Evolutionary conservation across 495 filamentous ascomycete genomes (phyloP), one percentile per base, ranked within the genome.

Genomic region (Penicillium samsonianum): DNA sequence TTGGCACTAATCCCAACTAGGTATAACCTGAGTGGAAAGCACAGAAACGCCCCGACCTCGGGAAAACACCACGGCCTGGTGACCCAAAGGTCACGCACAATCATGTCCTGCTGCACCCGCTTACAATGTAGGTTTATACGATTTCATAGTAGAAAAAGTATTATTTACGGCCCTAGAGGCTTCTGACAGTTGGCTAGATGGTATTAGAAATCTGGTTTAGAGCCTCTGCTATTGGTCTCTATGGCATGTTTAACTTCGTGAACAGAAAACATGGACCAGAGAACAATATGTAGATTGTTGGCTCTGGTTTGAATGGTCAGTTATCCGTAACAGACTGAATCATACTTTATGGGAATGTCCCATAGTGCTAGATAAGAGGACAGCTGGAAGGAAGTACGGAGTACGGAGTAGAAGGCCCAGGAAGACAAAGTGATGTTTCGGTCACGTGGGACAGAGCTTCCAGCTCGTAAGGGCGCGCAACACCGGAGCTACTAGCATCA

Each of bases 401-500:
- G 4, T n/a, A 38, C 17, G 16, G 14, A 35, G 14, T 41, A 14
- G 51, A 30, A 52, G 20, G 3, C 30, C 16, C n/a, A 46, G 23
- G 26, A 47, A 23, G 26, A 47, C 45, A 26, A 40, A 30, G n/a
- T 40, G 41, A 45, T 53, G 49, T 33, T 25, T 49, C 26, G 48
- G 41, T 67, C 69, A 72, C 69, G 69, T 72, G 69, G 57, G 20
- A 1, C 54, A 50, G 60, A 66, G 65, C 65, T 68, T 58, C 33
- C 63, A 68, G 62, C 59, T 64, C 55, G 30, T 58, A 59, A 66
- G 65, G 63, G 63, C 57, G 63, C 57, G 58, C 54, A 61, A 56
- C 55, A 58, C 22, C 42, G 50, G 61, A 73, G 72, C 72, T 75
- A 57, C 67, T 59, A 61, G 61, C 67, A 64, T 69, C 65, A 58